These are phyloP conservation scores for Zalerion maritima DNA, from an alignment of 495 filamentous ascomycete species.

Conservation along the genomic window DNA sequence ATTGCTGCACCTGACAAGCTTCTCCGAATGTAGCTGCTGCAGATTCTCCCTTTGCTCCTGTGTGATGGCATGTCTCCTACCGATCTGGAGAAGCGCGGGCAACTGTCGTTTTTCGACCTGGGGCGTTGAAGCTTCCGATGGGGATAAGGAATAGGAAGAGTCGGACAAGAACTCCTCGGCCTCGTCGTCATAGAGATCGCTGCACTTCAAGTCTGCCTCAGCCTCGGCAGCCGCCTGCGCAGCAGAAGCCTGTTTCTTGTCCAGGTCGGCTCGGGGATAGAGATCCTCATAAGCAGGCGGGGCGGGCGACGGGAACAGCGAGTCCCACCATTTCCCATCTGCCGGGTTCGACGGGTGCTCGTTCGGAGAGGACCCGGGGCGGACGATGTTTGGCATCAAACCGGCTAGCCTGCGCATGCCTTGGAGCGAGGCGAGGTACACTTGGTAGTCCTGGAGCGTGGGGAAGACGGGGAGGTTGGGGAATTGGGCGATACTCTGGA, in stretches of 20 bases:
- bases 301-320: conserved; percentile 27
- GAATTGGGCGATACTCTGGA: conserved; percentile 30
- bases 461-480: conserved; percentile 38
- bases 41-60: conserved; percentile 62
- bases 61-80: conserved; percentile 39
- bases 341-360: conserved; percentile 25
- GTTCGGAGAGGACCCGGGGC: conserved; percentile 23
- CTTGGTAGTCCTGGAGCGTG: conserved; percentile 56
- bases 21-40: conserved; percentile 52
- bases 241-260: conserved; percentile 47
- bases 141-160: background rate
- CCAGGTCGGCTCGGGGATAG: conserved; percentile 42
- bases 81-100: conserved; percentile 35
- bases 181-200: conserved; percentile 35
- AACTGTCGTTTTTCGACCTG: conserved; percentile 15
- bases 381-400: conserved; percentile 46
- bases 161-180: conserved; percentile 12
- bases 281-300: conserved; percentile 76
- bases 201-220: conserved; percentile 53
- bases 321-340: conserved; percentile 56
- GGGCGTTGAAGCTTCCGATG: conserved; percentile 4
- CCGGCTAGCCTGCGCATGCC: conserved; percentile 63
- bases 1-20: conserved; percentile 56
- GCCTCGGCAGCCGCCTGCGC: conserved; percentile 49
- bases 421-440: conserved; percentile 33